A percentile compares a stretch with the other conserved stretches of the same genome.
phyloP scores from a whole-genome alignment of 2,329 filamentous ascomycete genomes.

The Alternaria infectoria region DNA sequence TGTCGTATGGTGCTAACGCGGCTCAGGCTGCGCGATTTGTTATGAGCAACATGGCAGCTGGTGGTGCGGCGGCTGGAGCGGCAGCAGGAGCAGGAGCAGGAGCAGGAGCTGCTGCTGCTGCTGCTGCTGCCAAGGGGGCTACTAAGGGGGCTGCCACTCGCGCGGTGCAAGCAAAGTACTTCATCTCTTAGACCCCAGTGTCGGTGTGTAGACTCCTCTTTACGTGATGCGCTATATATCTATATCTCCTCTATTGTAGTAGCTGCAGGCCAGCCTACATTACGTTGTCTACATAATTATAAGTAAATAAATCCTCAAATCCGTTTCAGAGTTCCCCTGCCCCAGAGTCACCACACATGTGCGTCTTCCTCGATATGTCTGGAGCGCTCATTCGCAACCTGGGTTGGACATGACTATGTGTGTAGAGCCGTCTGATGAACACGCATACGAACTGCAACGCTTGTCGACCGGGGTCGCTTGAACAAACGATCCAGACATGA shows the following conservation, averaged over 20 bases:
- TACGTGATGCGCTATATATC: not conserved
- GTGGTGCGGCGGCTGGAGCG: slow-evolving; percentile 3
- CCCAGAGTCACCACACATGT: not conserved
- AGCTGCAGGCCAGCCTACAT: slow-evolving; percentile 4
- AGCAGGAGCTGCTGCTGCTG: not conserved
- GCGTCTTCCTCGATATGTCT: not conserved
- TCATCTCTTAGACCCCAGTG: slow-evolving; percentile 1
- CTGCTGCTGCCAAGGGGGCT: not conserved
- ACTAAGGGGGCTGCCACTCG: slow-evolving; percentile 1
- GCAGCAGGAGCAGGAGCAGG: not conserved
- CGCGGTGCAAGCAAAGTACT: slow-evolving; percentile 2
- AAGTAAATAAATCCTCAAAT: not conserved
- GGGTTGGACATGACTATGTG: not conserved
- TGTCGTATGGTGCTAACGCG: slow-evolving; percentile 44
- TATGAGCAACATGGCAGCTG: slow-evolving; percentile 20
- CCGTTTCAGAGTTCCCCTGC: not conserved
- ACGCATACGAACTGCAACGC: not conserved
- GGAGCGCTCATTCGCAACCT: not conserved
- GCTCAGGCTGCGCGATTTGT: slow-evolving; percentile 42
- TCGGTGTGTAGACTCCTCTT: not conserved
- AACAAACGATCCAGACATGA: not conserved
- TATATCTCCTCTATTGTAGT: not conserved
- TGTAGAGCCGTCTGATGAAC: not conserved
- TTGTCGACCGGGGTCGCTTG: not conserved
- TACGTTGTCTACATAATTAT: not conserved